These are phyloP conservation scores for Uronychia setigera DNA, from an alignment of 73 alveolate genomes.

Conservation along the genomic window DNA sequence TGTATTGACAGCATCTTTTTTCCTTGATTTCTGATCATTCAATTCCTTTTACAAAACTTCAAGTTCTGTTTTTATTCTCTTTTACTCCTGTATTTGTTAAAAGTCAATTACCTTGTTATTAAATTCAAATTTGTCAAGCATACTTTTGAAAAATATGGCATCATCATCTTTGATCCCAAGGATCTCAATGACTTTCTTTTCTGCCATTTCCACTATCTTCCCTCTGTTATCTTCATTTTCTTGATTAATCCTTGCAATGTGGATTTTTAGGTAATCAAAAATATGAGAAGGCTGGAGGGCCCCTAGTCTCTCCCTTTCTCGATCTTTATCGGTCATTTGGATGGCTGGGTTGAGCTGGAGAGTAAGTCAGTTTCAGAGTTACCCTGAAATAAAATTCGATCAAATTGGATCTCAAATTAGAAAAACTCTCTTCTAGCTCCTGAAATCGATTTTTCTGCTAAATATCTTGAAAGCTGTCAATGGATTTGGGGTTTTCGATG, in stretches of 20 bases:
- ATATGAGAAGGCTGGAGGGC: background rate
- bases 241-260: background rate
- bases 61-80: background rate
- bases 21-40: background rate
- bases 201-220: background rate
- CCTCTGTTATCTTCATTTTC: background rate
- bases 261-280: background rate
- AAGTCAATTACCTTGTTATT: background rate
- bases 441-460: too few species aligned
- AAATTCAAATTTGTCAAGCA: background rate
- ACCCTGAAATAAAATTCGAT: background rate
- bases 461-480: too few species aligned
- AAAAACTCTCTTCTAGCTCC: background rate
- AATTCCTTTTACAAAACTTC: background rate
- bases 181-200: background rate
- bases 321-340: background rate
- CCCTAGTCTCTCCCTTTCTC: background rate
- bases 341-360: background rate
- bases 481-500: too few species aligned
- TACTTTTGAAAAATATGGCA: background rate
- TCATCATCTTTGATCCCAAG: background rate
- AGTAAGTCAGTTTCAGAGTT: background rate
- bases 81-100: background rate
- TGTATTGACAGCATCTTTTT: background rate
- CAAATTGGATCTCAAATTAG: background rate